Base-by-base conservation (phyloP, 2,329 filamentous ascomycete genomes). In the Botrytis deweyae region DNA sequence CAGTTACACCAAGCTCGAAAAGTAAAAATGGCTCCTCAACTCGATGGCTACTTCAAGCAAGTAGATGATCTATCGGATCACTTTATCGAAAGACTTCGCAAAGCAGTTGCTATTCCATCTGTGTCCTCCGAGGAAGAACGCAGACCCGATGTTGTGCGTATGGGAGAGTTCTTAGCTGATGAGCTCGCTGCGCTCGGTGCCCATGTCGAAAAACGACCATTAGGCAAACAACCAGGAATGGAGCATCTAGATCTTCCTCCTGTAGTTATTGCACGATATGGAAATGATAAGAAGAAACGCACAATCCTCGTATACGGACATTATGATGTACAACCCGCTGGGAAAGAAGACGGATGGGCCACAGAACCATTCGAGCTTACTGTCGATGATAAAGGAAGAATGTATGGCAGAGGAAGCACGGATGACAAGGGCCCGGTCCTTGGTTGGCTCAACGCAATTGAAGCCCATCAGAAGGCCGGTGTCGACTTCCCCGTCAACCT, bases 361-460 rank as follows among this genome's bases (percentile, higher is more conserved):
- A 98, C 95, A 4, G 93, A 98, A 83, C 96, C 96, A 9, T 99
- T 98, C 83, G 90, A 93, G 75, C 88, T 99, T 77, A 92, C 89
- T 42, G 88, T 98, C 74, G 95, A 97, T 81, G 91, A 94, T 77
- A 93, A 98, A 84, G 95, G 91, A 76, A 92, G 95, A 81, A 99
- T 99, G 96, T 97, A 92, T 80, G 96, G 96, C 75, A 93, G 96
- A 81, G 96, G 96, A 76, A 92, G 93, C 81, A 99, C 96, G 49
- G 96, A 99, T 82, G 96, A 99, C 86, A 99, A 99, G 87, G 96
- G 96, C 1, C 96, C 96, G 29, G 95, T 99, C 40, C 87, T 99
- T 73, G 96, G 96, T 79, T 99, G 96, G 96, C 84, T 99, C 78
- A 99, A 99, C 82, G 95, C 95, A 78, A 98, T 99, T 77, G 95